Evolutionary conservation across 78 protist species (phyloP), one percentile per base, ranked within the genome.

Genomic region (Pelomyxa schiedti): DNA sequence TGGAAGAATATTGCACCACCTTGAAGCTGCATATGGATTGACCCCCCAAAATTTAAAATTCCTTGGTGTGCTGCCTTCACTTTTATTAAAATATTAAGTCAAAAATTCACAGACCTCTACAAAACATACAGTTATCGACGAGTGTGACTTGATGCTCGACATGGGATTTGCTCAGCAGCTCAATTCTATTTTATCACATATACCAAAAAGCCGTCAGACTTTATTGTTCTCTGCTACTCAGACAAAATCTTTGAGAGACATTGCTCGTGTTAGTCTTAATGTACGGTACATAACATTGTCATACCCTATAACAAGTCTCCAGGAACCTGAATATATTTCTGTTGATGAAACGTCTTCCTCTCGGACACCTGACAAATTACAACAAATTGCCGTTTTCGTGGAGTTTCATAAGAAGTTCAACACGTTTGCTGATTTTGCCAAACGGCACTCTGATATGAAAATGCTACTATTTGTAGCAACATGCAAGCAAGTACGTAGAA

Each of bases 151-250:
- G 4, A 53, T 95, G 42, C 72, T 97, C 4, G 98, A 95, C 82
- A 36, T 90, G 72, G 99, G 99, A 42, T 97, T 97, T 75, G 32
- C 28, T 4, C 26, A 77, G 38, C 47, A 82, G 3, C 8, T 97
- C 22, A 77, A 88, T 35, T 74, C 89, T 30, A 95, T 97, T 53
- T 4, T 97, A 2, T 87, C 53, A 4, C 47, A 74, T 42, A 74
- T 97, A 1, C 99, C 99, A 8, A 4, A 0, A 53, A 8, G n/a
- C 30, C 81, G 94, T 29, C 86, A 81, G 40, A 85, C 90, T 1
- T 78, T 97, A 42, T 85, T 98, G 42, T 98, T 97, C 84, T 81
- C 91, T 0, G 99, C 99, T 2, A 97, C 99, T 6, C 99, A 95
- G 43, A 93, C 98, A 8, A 77, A 65, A 47, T 53, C 79, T 1